A percentile compares a stretch with the other conserved stretches of the same genome.
Conservation (phyloP, 2,329 filamentous ascomycete genomes). For the Beauveria asiatica region DNA sequence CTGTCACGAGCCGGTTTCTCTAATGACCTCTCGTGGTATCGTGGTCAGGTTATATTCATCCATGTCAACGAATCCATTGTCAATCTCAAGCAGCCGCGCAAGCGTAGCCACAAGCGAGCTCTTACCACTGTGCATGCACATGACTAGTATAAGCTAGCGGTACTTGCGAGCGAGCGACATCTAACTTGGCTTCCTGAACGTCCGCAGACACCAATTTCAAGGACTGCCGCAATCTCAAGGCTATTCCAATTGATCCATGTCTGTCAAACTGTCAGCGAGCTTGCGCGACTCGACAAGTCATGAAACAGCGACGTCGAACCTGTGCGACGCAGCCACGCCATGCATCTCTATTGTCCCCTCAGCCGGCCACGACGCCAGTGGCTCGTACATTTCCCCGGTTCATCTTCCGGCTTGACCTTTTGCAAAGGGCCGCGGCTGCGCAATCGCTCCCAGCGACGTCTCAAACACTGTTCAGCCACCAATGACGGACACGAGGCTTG, state of each 20-base stretch:
- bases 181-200: conserved; percentile 27
- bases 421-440: conserved; percentile 21
- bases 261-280: conserved; percentile 6
- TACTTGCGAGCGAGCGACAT: too few relatives aligned
- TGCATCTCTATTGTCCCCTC: conserved; percentile 9
- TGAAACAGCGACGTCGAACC: conserved; percentile 12
- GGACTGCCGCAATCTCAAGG: conserved; percentile 23
- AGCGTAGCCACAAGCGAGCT: conserved; percentile 32
- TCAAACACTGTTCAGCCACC: conserved; percentile 25
- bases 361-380: conserved; percentile 16
- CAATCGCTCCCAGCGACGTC: conserved; percentile 20
- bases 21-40: conserved; percentile 17
- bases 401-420: conserved; percentile 14
- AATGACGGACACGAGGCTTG: conserved; percentile 23
- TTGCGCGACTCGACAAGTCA: conserved; percentile 22
- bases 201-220: conserved; percentile 36
- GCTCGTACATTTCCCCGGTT: conserved; percentile 20
- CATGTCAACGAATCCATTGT: conserved; percentile 32
- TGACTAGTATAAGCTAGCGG: background rate
- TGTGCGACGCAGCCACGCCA: conserved; percentile 6
- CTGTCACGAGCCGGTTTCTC: conserved; percentile 27
- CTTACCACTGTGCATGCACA: conserved; percentile 19
- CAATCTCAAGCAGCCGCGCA: conserved; percentile 38
- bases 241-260: conserved; percentile 18
- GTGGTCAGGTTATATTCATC: conserved; percentile 31